Conservation (phyloP, 179 eudicot species). For the Beta lomatogona region DNA sequence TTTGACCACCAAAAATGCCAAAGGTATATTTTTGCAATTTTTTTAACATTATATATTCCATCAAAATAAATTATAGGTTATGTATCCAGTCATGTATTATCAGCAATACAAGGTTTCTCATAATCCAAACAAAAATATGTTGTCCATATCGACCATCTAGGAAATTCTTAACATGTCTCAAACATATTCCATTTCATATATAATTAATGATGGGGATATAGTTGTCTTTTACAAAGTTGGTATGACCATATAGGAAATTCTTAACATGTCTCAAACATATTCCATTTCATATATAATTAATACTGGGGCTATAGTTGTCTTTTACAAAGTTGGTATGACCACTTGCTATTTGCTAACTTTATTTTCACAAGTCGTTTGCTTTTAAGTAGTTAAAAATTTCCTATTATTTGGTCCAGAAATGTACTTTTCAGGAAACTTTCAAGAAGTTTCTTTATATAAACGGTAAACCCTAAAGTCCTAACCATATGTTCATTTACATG, state of each 20-base stretch:
- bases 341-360: background rate
- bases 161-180: background rate
- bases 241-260: slow-evolving; percentile 13
- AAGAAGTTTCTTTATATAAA: slow-evolving; percentile 25
- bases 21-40: too few species aligned
- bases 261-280: background rate
- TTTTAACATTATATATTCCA: too few species aligned
- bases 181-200: background rate
- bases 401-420: slow-evolving; percentile 16
- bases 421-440: slow-evolving; percentile 32
- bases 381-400: background rate
- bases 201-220: too few species aligned
- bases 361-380: background rate
- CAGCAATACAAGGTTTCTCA: background rate
- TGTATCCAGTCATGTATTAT: background rate
- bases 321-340: slow-evolving; percentile 13
- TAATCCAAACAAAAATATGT: too few species aligned
- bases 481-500: background rate
- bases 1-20: too few species aligned
- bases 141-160: background rate
- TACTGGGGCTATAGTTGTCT: too few species aligned
- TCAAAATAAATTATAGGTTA: too few species aligned
- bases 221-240: background rate
- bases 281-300: background rate
- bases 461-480: slow-evolving; percentile 3